Evolutionary conservation across 345 rosid genomes (phyloP), one percentile per base, ranked within the genome.

Genomic region (Turritis glabra): DNA sequence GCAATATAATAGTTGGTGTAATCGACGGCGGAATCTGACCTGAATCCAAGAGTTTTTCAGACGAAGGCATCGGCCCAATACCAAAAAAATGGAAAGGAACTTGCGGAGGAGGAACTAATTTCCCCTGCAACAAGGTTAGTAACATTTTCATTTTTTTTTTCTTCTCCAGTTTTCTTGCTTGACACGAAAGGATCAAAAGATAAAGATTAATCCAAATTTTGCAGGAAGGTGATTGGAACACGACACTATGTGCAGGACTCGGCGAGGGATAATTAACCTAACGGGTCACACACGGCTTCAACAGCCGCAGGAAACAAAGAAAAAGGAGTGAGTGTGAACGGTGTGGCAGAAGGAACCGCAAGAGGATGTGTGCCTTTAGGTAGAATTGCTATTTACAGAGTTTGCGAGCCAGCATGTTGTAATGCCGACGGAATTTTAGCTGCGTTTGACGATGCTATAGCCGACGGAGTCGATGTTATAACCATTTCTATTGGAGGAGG

Each of bases 401-500:
- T 79, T 41, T 82, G 83, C 3, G 27, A 29, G 60, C 5, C 35
- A 8, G 0, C 3, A 8, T 77, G 77, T 25, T 79, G 85, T 32
- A 35, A 23, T 1, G 19, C 54, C 1, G 54, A 2, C 3, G 40
- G 32, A 6, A 14, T 79, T 1, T 5, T 82, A 8, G 80, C 85
- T 63, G 77, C 80, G 0, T 71, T 77, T 33, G 80, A 77, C 17
- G 80, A 77, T 48, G 80, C 80, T 23, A 68, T 73, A 19, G 79
- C 72, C 7, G 81, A 78, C 44, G 78, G 98, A 0, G 98, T 93
- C 15, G 88, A 93, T 44, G 80, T 90, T 33, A 82, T 90, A 74
- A 90, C 97, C 29, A 53, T 93, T 15, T 93, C 97, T 5, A 84
- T 90, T 0, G 93, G 97, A 3, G 96, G 93, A 8, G 50, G 8